These are phyloP conservation scores for Speleostelium caveatum DNA, from an alignment of 78 protist species.

Conservation along the genomic window DNA sequence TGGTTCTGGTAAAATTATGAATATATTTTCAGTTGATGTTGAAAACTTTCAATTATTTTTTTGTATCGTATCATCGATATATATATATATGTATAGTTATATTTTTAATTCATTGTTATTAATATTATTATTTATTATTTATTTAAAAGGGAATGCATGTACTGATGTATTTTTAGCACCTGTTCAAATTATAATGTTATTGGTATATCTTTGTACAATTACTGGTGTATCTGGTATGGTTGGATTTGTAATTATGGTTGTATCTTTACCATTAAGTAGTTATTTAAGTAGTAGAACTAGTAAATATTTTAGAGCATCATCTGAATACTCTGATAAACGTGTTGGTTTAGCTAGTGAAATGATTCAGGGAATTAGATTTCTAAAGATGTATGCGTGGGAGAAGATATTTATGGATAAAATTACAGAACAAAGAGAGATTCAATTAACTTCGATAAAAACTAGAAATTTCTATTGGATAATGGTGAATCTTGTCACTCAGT, in stretches of 20 bases:
- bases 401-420: conserved; percentile 31
- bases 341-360: conserved; percentile 19
- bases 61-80: conserved; percentile 16
- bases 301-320: conserved; percentile 8
- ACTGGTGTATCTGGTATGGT: conserved; percentile 33
- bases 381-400: conserved; percentile 63
- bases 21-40: conserved; percentile 33
- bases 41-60: conserved; percentile 28
- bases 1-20: conserved; percentile 19
- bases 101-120: no score
- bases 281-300: not conserved
- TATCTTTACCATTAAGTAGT: conserved; percentile 14
- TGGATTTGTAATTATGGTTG: conserved; percentile 39
- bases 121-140: no score
- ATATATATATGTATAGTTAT: no score
- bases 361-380: conserved; percentile 34
- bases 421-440: not conserved
- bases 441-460: not conserved
- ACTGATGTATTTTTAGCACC: conserved; percentile 37
- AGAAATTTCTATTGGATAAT: conserved; percentile 11
- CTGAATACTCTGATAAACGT: conserved; percentile 14
- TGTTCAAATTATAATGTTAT: conserved; percentile 12
- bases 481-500: conserved; percentile 12
- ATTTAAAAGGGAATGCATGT: conserved; percentile 7
- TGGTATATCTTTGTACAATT: conserved; percentile 9